A percentile compares a stretch with the other conserved stretches of the same genome.
phyloP scores from a whole-genome alignment of 495 filamentous ascomycete species.

The Polyplosphaeria fusca region DNA sequence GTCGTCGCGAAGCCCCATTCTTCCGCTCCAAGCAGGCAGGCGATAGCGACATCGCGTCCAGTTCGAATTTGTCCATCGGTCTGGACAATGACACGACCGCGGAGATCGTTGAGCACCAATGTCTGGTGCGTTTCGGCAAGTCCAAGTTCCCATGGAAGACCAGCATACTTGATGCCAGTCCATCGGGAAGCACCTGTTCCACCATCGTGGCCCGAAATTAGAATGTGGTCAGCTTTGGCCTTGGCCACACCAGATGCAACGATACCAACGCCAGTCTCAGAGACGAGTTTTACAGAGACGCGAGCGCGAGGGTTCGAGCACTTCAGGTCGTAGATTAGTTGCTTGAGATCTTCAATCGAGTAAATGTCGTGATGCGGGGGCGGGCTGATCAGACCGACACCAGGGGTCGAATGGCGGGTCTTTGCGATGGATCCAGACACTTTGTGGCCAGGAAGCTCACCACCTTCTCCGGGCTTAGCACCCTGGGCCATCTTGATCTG shows the following conservation, averaged over 20 bases:
- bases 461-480: slow-evolving; percentile 97
- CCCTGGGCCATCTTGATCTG: slow-evolving; percentile 99
- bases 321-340: slow-evolving; percentile 98
- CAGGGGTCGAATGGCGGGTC: slow-evolving; percentile 97
- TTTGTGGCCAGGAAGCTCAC: slow-evolving; percentile 97
- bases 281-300: slow-evolving; percentile 98
- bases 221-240: slow-evolving; percentile 95
- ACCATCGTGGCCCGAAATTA: slow-evolving; percentile 97
- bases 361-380: slow-evolving; percentile 99
- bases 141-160: slow-evolving; percentile 96
- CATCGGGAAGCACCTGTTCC: slow-evolving; percentile 96
- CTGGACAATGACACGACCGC: slow-evolving; percentile 95
- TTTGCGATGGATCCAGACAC: slow-evolving; percentile 94
- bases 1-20: slow-evolving; percentile 99
- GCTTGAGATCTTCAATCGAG: slow-evolving; percentile 98
- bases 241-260: slow-evolving; percentile 98
- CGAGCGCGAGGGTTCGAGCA: slow-evolving; percentile 93
- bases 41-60: slow-evolving; percentile 92
- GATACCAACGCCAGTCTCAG: slow-evolving; percentile 96
- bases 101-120: slow-evolving; percentile 94
- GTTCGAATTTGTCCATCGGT: slow-evolving; percentile 96
- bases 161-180: slow-evolving; percentile 99
- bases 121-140: slow-evolving; percentile 98
- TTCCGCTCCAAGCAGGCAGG: slow-evolving; percentile 93
- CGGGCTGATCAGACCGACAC: slow-evolving; percentile 97